Evolutionary conservation across 2,329 filamentous ascomycete species (phyloP).

Genomic region (Aspergillus udagawae): DNA sequence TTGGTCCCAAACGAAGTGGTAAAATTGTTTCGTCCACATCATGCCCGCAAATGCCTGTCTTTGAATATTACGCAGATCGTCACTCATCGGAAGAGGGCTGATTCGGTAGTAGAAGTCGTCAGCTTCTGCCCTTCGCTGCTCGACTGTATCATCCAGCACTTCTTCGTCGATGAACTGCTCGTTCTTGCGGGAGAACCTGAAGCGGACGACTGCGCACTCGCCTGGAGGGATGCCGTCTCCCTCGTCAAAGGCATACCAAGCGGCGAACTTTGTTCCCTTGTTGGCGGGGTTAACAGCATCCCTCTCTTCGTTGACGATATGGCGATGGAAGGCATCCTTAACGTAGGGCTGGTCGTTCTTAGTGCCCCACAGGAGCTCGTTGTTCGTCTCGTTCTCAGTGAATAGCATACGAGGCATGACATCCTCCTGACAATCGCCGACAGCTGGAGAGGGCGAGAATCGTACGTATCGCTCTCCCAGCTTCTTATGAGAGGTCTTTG

Average conservation of each 20-base stretch:
- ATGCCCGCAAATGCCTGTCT: slow-evolving; percentile 91
- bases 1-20: slow-evolving; percentile 95
- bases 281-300: slow-evolving; percentile 74
- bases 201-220: slow-evolving; percentile 92
- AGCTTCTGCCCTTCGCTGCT: slow-evolving; percentile 79
- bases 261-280: slow-evolving; percentile 81
- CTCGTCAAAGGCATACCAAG: slow-evolving; percentile 90
- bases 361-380: slow-evolving; percentile 68
- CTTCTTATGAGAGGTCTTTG: slow-evolving; percentile 72
- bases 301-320: slow-evolving; percentile 79
- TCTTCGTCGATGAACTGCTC: slow-evolving; percentile 86
- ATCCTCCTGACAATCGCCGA: slow-evolving; percentile 73
- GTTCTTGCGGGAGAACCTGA: slow-evolving; percentile 73
- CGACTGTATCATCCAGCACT: slow-evolving; percentile 83
- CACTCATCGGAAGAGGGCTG: slow-evolving; percentile 87
- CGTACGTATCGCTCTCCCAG: slow-evolving; percentile 80
- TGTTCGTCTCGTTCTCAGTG: slow-evolving; percentile 95
- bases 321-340: slow-evolving; percentile 90
- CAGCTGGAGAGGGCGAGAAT: slow-evolving; percentile 84
- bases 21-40: slow-evolving; percentile 98
- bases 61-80: slow-evolving; percentile 92
- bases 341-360: slow-evolving; percentile 80
- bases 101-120: slow-evolving; percentile 95
- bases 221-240: slow-evolving; percentile 81
- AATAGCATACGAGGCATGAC: slow-evolving; percentile 82